These are phyloP conservation scores for Gautieria morchelliformis DNA, from an alignment of 768 basidiomycete species.

Conservation along the genomic window DNA sequence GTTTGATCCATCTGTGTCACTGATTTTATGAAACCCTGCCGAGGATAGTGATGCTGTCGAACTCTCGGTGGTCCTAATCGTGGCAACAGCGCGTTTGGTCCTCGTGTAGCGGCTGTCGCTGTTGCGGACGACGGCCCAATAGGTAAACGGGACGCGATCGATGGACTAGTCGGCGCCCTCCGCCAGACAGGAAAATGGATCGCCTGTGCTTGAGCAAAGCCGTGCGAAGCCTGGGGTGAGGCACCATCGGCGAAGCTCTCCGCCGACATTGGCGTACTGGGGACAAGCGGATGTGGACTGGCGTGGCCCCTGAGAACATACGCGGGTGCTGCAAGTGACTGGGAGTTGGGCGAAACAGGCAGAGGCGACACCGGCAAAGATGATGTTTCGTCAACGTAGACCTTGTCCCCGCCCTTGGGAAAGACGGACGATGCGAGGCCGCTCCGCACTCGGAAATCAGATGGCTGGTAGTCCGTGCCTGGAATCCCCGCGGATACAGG, in stretches of 20 bases:
- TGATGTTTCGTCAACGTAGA: background rate
- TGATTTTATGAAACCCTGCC: background rate
- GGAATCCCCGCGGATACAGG: background rate
- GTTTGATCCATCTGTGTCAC: background rate
- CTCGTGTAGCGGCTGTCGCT: background rate
- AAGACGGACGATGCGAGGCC: conserved; percentile 4
- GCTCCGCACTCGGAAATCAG: background rate
- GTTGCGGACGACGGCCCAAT: background rate
- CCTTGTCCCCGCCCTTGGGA: conserved; percentile 1
- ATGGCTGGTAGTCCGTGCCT: background rate
- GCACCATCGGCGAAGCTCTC: background rate
- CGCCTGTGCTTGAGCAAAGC: background rate
- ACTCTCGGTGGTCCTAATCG: background rate
- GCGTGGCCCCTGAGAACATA: background rate
- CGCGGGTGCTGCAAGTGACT: background rate
- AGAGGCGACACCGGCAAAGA: background rate
- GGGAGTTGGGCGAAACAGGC: background rate
- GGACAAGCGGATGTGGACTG: background rate
- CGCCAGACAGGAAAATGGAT: background rate
- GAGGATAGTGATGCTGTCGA: conserved; percentile 8
- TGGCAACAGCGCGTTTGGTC: background rate
- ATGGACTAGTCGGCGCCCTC: background rate
- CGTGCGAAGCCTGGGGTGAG: background rate
- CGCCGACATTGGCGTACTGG: conserved; percentile 1
- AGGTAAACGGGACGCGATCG: conserved; percentile 1